Base-by-base conservation (phyloP, 768 basidiomycete genomes). In the Gymnopilus dilepis region DNA sequence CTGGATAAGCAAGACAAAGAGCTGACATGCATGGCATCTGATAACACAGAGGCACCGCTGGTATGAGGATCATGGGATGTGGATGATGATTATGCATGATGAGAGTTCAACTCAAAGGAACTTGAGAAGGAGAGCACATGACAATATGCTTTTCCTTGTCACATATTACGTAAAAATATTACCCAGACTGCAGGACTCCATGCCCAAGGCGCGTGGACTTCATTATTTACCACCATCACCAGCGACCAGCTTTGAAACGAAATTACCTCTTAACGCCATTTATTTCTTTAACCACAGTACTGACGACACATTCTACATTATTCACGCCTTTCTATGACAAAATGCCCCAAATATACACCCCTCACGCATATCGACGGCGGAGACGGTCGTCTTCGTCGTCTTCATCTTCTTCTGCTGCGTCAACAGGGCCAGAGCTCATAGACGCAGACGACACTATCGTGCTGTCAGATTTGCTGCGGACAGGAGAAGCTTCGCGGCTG, bases 401-500 rank as follows among this genome's bases (percentile, higher is more conserved):
- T 31, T 34, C 58, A 26, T 59, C 58, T 8, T 63, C 60, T 37
- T 54, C 61, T n/a, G 45, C 65, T n/a, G 47, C 61, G 21, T 42
- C 21, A 17, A 28, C 41, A 15, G 22, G 51, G 30, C 53, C 57
- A 19, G 47, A 38, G 33, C 58, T 45, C 1, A 68, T 65, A 17
- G 87, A 89, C 60, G 80, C 78, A 2, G 90, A 92, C 66, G 87
- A 86, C 68, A 81, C 86, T 31, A 87, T 92, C 58, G 84, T 90
- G 19, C 82, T 91, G 45, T 89, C 88, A 1, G 90, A 91, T 72
- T 81, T 92, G 41, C 80, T 91, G 15, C 87, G 90, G 53, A 86
- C 86, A 1, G 90, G 86, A 15, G 90, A 92, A 69, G 87, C 88
- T 0, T 91, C 90, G 3, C 80, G 90, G 5, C 75, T 91, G 56